These are phyloP conservation scores for Fusarium sp. DNA, from an alignment of 2,329 filamentous ascomycete genomes.

Conservation along the genomic window DNA sequence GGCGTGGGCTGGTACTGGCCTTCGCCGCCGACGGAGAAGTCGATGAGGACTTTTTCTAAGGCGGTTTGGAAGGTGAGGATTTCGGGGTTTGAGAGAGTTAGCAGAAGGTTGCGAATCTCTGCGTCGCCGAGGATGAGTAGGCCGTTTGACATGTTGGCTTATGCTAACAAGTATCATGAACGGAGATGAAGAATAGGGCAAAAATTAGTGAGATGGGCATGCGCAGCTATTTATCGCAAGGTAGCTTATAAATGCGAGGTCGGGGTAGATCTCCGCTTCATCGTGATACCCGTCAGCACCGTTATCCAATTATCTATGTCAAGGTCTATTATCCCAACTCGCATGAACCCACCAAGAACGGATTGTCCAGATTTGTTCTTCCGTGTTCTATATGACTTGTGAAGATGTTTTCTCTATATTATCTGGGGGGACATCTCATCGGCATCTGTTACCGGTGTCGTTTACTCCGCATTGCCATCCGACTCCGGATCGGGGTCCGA, in stretches of 20 bases:
- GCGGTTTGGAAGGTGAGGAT: constrained; percentile 21
- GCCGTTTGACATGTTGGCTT: constrained; percentile 2
- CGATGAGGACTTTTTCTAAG: constrained; percentile 26
- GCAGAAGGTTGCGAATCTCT: constrained; percentile 31
- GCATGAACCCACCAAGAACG: neutral
- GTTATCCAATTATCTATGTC: neutral
- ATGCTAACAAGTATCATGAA: too few species aligned
- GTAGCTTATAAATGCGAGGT: neutral
- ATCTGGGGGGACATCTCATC: neutral
- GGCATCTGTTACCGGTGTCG: neutral
- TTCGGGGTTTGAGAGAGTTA: constrained; percentile 25
- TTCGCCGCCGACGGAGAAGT: constrained; percentile 35
- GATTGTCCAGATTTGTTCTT: neutral
- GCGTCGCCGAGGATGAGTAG: constrained; percentile 32
- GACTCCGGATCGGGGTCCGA: neutral
- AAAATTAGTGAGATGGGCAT: neutral
- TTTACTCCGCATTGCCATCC: neutral
- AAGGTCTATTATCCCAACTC: neutral
- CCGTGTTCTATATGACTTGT: too few species aligned
- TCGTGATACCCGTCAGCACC: neutral
- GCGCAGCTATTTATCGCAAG: neutral
- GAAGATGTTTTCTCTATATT: neutral
- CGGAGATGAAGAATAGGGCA: too few species aligned
- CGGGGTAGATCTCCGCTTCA: neutral
- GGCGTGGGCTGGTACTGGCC: constrained; percentile 36